Evolutionary conservation across 1,284 basidiomycete species (phyloP).

Genomic region (Fomitopsis betulina): DNA sequence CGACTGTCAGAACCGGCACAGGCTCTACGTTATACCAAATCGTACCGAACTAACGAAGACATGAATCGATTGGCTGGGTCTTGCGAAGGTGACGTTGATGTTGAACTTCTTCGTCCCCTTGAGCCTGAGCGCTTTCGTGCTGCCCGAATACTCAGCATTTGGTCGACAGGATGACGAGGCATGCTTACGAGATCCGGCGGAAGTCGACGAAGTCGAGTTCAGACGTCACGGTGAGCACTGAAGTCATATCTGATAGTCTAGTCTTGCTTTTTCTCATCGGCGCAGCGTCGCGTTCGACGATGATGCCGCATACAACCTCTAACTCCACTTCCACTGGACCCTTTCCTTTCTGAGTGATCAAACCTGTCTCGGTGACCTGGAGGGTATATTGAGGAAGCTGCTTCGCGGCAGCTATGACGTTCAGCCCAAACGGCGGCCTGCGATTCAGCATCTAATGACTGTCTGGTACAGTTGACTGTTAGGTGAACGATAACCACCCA

Average conservation of each 20-base stretch:
- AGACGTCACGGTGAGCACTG: slow-evolving; percentile 68
- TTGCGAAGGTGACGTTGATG: slow-evolving; percentile 52
- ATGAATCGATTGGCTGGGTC: slow-evolving; percentile 68
- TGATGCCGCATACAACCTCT: slow-evolving; percentile 50
- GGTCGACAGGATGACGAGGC: slow-evolving; percentile 4
- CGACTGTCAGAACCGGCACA: background rate
- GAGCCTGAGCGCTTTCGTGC: slow-evolving; percentile 62
- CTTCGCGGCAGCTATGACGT: slow-evolving; percentile 53
- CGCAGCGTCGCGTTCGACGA: slow-evolving; percentile 22
- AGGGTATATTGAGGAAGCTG: slow-evolving; percentile 64
- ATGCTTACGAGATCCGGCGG: slow-evolving; percentile 62
- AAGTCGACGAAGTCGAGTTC: slow-evolving; percentile 72
- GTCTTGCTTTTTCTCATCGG: slow-evolving; percentile 44
- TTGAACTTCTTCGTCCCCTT: slow-evolving; percentile 53
- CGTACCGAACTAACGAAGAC: slow-evolving; percentile 63
- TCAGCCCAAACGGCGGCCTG: slow-evolving; percentile 65
- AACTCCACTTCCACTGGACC: slow-evolving; percentile 59
- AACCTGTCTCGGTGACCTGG: slow-evolving; percentile 40
- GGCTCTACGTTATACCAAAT: slow-evolving; percentile 4
- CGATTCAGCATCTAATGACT: slow-evolving; percentile 63
- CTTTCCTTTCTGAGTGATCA: slow-evolving; percentile 38
- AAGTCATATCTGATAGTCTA: slow-evolving; percentile 52
- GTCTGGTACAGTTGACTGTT: background rate
- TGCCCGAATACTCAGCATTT: slow-evolving; percentile 24
- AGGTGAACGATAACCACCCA: slow-evolving; percentile 24